Conservation (phyloP, 495 filamentous ascomycete genomes). For the Lepidopterella palustris region DNA sequence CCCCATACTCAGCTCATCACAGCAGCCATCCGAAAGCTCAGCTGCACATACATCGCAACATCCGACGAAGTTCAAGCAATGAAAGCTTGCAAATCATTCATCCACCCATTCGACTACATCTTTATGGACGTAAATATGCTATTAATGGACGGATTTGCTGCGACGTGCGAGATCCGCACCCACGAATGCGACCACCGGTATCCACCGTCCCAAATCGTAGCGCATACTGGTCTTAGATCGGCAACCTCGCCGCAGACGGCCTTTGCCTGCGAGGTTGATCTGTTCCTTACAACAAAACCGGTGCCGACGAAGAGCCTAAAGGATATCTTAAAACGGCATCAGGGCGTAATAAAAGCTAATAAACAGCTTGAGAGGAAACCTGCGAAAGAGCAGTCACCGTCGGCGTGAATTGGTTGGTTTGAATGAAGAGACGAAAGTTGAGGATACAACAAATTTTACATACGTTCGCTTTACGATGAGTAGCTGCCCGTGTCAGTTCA, state of each 20-base stretch:
- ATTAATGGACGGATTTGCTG: slow-evolving; percentile 2
- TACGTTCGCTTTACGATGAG: too few relatives aligned
- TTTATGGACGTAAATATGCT: slow-evolving; percentile 10
- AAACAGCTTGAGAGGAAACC: too few relatives aligned
- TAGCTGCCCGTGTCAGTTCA: too few relatives aligned
- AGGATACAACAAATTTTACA: too few relatives aligned
- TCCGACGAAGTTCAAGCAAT: not conserved
- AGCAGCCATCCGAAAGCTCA: not conserved
- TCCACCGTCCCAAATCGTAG: slow-evolving; percentile 1
- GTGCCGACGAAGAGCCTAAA: slow-evolving; percentile 9
- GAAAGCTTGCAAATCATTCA: not conserved
- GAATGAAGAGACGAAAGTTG: too few relatives aligned
- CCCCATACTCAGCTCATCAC: not conserved
- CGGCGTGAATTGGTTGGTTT: too few relatives aligned
- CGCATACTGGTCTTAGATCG: slow-evolving; percentile 16
- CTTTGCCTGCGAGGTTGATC: slow-evolving; percentile 9
- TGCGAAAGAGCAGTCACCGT: too few relatives aligned
- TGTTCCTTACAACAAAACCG: slow-evolving; percentile 20
- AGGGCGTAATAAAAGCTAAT: too few relatives aligned
- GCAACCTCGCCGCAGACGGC: slow-evolving; percentile 10
- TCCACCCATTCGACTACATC: not conserved
- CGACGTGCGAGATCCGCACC: not conserved
- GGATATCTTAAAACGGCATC: not conserved
- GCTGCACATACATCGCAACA: not conserved
- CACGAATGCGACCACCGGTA: not conserved